Base-by-base conservation (phyloP, 768 basidiomycete genomes). In the Lentinula sp. region DNA sequence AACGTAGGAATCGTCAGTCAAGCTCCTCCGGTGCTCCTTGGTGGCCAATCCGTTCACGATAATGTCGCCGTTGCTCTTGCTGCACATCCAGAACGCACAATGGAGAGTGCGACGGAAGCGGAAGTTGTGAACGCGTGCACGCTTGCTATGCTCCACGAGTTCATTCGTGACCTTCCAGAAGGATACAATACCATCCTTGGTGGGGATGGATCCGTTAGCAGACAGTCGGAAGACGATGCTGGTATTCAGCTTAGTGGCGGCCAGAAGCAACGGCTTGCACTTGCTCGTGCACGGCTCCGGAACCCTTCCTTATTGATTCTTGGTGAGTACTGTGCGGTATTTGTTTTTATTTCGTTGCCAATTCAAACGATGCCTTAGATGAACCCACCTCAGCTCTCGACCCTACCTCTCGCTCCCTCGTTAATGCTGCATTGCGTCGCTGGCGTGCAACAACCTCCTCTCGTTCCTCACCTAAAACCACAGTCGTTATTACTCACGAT, bases 401-500 rank as follows among this genome's bases (percentile, higher is more conserved):
- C 72, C 84, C 88, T 12, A 88, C 89, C 2, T 93, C 95, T 1
- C 88, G 95, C 18, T 77, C 92, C 23, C 83, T 94, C 49, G 92
- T 98, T 18, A 92, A 93, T 55, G 82, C 85, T 61, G 88, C 88
- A 1, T 76, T 87, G 57, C 79, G 79, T 67, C 73, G 73, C 3
- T 93, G 90, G 89, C 80, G 92, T 6, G 68, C 70, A 23, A 48
- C 42, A 3, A 57, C 45, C 23, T 52, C 50, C 33, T 54, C 53
- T 54, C 53, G 53, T 54, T 54, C 53, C 13, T 39, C 36, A 15
- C 88, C 90, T 75, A 86, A 85, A 66, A 98, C 93, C 4, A 97
- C 93, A 6, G 87, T 95, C 69, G 88, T 95, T 63, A 97, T 98
- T 70, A 98, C 96, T 0, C 96, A 98, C 72, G 97, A 98, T 66